Evolutionary conservation across 192 early-diverging fungal species (phyloP).

Genomic region (Chytriomyces confervae): DNA sequence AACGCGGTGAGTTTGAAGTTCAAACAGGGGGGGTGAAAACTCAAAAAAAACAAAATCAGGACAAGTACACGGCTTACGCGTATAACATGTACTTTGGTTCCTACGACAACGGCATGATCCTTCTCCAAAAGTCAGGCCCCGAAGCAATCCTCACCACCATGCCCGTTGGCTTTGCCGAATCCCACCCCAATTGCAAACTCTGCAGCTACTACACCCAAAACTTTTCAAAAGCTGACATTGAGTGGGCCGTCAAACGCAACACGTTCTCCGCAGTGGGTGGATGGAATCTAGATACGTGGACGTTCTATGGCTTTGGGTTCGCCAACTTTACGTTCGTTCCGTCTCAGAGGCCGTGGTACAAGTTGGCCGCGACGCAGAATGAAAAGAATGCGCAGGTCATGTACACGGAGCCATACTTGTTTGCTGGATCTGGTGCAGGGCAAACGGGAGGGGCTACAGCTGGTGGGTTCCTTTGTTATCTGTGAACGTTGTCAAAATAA

Average conservation of each 20-base stretch:
- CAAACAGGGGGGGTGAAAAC: constrained; percentile 32
- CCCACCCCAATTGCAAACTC: not conserved
- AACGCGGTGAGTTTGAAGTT: not conserved
- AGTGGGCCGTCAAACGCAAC: not conserved
- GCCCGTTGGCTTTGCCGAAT: not conserved
- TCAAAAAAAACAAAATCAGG: not conserved
- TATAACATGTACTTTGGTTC: not conserved
- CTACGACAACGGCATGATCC: not conserved
- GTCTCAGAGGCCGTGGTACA: constrained; percentile 1
- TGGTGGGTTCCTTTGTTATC: not conserved
- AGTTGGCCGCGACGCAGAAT: not conserved
- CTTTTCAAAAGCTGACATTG: not conserved
- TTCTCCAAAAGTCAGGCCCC: not conserved
- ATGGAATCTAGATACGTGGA: not conserved
- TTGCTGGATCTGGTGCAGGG: not conserved
- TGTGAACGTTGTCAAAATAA: not conserved
- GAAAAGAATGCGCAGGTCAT: not conserved
- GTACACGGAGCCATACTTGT: constrained; percentile 1
- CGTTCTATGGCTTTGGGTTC: not conserved
- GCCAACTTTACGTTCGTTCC: constrained; percentile 2
- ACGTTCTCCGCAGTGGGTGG: not conserved
- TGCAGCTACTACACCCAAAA: not conserved
- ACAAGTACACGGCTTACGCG: not conserved
- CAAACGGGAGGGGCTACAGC: not conserved
- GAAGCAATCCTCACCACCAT: not conserved